Base-by-base conservation (phyloP, 1,284 basidiomycete species). In the Meira nashicola region DNA sequence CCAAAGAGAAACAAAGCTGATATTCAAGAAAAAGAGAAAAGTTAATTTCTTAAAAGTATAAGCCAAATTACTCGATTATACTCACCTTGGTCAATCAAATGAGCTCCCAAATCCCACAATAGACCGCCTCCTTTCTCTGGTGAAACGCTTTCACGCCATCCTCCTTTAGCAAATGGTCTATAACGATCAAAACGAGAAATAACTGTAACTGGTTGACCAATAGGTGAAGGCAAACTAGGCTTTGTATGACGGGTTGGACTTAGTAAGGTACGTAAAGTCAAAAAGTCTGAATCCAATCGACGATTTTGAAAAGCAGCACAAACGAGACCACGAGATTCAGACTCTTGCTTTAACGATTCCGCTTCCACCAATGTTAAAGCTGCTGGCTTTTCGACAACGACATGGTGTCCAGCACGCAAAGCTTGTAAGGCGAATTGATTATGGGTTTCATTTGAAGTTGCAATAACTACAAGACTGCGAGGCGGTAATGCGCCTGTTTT, bases 251-350 rank as follows among this genome's bases (percentile, higher is more conserved):
- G 64, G 19, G 68, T 62, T 50, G 68, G 61, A 2, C 39, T n/a
- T 5, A 77, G 60, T 7, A 77, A 59, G 15, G 64, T 60, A 48
- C 67, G 66, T 15, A 76, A 62, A 23, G 76, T 77, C 38, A 77
- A 46, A 50, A 74, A 76, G 62, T 77, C 76, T 17, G 67, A 69
- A 47, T 77, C 76, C 55, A 70, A 74, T 11, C 76, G 62, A 12
- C 76, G 63, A 52, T 77, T 77, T 55, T 77, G 74, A 60, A 66
- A 77, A 14, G 69, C 73, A 17, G 71, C 63, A 54, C 74, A 76
- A 14, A 77, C 68, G 41, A 70, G 63, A 5, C 74, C 74, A 2
- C 62, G 60, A 39, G 63, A 50, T 1, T 59, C 49, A 14, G 72
- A 68, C 10, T 72, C 60, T 17, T 67, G 57, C 38, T 61, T 62